Base-by-base conservation (phyloP, 2,329 filamentous ascomycete species). In the Cladosporium sp. region DNA sequence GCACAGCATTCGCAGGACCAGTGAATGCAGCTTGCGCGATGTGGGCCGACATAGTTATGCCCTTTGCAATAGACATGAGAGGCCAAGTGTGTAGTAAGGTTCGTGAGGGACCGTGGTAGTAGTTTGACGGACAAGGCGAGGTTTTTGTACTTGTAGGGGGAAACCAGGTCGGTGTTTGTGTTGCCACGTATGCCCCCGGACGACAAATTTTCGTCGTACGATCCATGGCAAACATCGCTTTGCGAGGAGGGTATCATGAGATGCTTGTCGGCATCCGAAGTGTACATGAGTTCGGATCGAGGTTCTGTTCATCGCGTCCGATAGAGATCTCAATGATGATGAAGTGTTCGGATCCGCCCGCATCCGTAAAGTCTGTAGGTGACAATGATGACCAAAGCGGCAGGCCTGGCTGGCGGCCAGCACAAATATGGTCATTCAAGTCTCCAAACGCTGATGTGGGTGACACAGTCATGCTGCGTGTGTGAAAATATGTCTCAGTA, bases 341-440 rank as follows among this genome's bases (percentile, higher is more conserved):
- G n/a, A n/a, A n/a, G n/a, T n/a, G n/a, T n/a, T 48, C 46, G 26
- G 46, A 51, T 32, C 10, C 30, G 36, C 21, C 10, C 25, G 21
- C 7, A 63, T 53, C 57, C 65, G 58, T 14, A 21, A 60, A 36
- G 34, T 46, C 21, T 43, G 25, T 46, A 6, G 28, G 53, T 60
- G 30, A 23, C 43, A 43, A 30, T 60, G 58, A 63, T 56, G 65
- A 59, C 36, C 49, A 36, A 58, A 65, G 49, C 34, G 28, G 51
- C 16, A 39, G 23, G n/a, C 28, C 60, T 49, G 48, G 32, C n/a
- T 56, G 26, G 49, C 30, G 39, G 46, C 39, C 58, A 18, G 57
- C 58, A 51, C 32, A 23, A 21, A 23, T 21, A 46, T 46, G n/a
- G 39, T 13, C 8, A n/a, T 46, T 8, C 39, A 46, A 23, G 18